Base-by-base conservation (phyloP, 2,329 filamentous ascomycete species). In the Cadophora gregata region DNA sequence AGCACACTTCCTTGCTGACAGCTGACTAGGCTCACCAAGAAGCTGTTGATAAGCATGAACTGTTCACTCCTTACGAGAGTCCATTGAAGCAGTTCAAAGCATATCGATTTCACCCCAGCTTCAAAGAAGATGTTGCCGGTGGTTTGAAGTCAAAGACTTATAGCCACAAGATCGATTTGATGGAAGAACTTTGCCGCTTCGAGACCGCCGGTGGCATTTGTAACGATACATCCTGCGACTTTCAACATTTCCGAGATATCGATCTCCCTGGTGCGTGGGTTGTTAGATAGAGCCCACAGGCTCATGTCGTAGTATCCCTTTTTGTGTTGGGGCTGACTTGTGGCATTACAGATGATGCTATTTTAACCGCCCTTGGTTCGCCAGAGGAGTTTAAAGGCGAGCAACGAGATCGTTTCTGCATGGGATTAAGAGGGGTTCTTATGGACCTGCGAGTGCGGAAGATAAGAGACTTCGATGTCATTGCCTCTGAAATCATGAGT, bases 101-200 rank as follows among this genome's bases (percentile, higher is more conserved):
- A 45, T 99, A 92, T 80, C 93, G 95, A 73, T 97, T 95, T 77
- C 94, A 98, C 77, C 92, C 93, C 36, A 83, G 86, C 61, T 98
- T 89, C 80, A 82, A 84, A 71, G 79, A 90, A 59, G 82, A 87
- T 65, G 88, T 97, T 65, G 78, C 87, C 64, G 90, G 90, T 69
- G 95, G 95, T 51, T 90, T 93, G 76, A 90, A 91, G 76, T 98
- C 96, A 70, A 84, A 96, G 82, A 98, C 94, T 51, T 98, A 95
- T 81, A 97, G 93, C 81, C 92, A 97, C 79, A 90, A 89, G 73
- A 97, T 99, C 79, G 89, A 97, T 77, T 84, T 89, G 27, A 84
- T 87, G 68, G 89, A 86, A 73, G 86, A 87, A 69, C 76, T 98
- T 59, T 99, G 96, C 79, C 90, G 88, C 45, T 90, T 87, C 74